Base-by-base conservation (phyloP, 495 filamentous ascomycete genomes). In the Penicillium steckii region DNA sequence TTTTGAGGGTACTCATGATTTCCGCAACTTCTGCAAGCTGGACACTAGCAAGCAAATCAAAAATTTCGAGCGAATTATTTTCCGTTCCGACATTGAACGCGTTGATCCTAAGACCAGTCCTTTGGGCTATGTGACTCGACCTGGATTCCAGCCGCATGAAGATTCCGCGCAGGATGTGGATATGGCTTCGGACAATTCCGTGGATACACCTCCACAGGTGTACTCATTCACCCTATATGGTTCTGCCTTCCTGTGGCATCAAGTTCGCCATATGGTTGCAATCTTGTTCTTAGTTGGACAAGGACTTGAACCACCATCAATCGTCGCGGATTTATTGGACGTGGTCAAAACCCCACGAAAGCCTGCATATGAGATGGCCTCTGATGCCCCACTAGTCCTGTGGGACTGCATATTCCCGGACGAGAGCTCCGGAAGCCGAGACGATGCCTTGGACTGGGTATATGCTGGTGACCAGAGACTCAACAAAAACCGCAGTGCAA, bases 181-280 rank as follows among this genome's bases (percentile, higher is more conserved):
- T 30, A 61, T 49, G 55, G 17, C 26, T 15, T 44, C 68, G 17
- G 54, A 67, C 6, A 44, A 29, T 10, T 46, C 57, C 13, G 45
- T 45, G 6, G 44, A 56, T 9, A 50, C 44, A 15, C 56, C 66
- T 52, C 76, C 89, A 12, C 86, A 88, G 60, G 76, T 96, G 3
- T 97, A 95, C 72, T 84, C 87, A 46, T 91, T 97, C 65, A 83
- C 83, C 19, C 78, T 98, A 27, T 81, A 90, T 42, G 94, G 94
- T 13, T 88, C 88, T n/a, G 95, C 90, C 7, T 98, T 98, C 68
- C 73, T 98, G 40, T 98, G 93, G 93, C 95, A 98, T 67, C 94
- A 98, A 70, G 95, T 98, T 54, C 84, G 94, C 13, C 87, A 90
- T 73, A 93, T 98, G 84, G 83, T 92, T 12, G 79, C 85, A 17